Evolutionary conservation across 202 grass and related monocot genomes (phyloP), one percentile per base, ranked within the genome.

Genomic region (Schoenoplectus tabernaemontani): DNA sequence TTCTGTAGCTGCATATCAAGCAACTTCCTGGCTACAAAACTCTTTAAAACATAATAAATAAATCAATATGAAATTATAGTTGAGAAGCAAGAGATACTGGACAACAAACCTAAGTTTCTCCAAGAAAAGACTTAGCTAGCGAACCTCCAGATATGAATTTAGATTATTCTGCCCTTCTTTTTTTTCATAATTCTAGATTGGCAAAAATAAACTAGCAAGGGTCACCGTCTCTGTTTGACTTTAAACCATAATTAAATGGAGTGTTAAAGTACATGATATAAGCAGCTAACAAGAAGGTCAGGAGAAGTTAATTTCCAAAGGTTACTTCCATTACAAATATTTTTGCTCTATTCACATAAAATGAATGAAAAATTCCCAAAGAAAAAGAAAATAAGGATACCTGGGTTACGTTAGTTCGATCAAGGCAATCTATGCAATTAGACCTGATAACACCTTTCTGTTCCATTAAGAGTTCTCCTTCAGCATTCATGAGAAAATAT

Each of bases 351-450:
- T 46, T 85, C 68, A 48, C 80, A 22, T 77, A 57, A 59, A 34
- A 83, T 56, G 67, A 77, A 82, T 15, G 32, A 15, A 77, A 59
- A 83, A 76, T 75, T 65, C 81, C 15, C n/a, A n/a, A 54, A 12
- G 16, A 28, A 36, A 56, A 11, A 75, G 30, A 75, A 67, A 76
- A 51, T 64, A 32, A 85, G 58, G 50, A 84, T 69, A 98, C 96
- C 91, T 98, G 96, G 66, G 95, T 92, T 50, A 98, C 95, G 83
- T 98, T 98, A 78, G 95, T 98, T 42, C 95, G 84, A 86, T 98
- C 95, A 78, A 98, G 83, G 70, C 95, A 98, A 85, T 98, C 95
- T 71, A 98, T 92, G 78, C 96, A 98, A 86, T 98, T 98, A 78
- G 88, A 87, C 70, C 96, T 90, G 82, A 90, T 28, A 32, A 98